Percentiles rank a stretch among this genome's conserved stretches.
Evolutionary conservation across 176 grass and related monocot genomes (phyloP).

Genomic region (Aegilops longissima): DNA sequence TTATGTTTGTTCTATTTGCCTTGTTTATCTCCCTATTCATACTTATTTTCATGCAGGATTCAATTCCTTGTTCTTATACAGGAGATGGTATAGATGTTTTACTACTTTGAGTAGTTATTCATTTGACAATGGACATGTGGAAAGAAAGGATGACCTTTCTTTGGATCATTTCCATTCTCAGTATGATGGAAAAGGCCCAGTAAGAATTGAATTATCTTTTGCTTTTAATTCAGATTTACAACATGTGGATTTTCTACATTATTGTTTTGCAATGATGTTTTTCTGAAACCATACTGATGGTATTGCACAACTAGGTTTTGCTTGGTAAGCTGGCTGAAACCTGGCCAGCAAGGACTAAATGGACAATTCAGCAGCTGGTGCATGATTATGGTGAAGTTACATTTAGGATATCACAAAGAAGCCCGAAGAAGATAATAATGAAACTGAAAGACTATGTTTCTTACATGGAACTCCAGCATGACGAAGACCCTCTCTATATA

Average conservation of each 20-base stretch:
- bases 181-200: constrained; percentile 76
- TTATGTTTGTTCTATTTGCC: constrained; percentile 30
- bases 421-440: constrained; percentile 82
- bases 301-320: constrained; percentile 60
- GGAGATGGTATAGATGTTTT: constrained; percentile 94
- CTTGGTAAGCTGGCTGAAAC: constrained; percentile 66
- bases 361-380: constrained; percentile 73
- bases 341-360: constrained; percentile 87
- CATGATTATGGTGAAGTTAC: constrained; percentile 64
- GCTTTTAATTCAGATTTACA: background rate
- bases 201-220: constrained; percentile 43
- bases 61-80: constrained; percentile 78
- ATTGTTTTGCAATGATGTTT: constrained; percentile 13
- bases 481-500: constrained; percentile 97
- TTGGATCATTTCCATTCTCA: constrained; percentile 76
- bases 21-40: constrained; percentile 8
- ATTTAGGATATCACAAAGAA: constrained; percentile 94
- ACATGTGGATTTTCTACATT: constrained; percentile 21
- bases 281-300: constrained; percentile 16
- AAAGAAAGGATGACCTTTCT: constrained; percentile 68
- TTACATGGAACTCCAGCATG: constrained; percentile 93
- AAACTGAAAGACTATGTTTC: constrained; percentile 94
- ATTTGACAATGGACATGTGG: constrained; percentile 68
- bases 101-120: constrained; percentile 70
- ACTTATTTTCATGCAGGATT: constrained; percentile 58